Evolutionary conservation across 2,329 filamentous ascomycete genomes (phyloP).

Genomic region (Cytospora chrysosperma): DNA sequence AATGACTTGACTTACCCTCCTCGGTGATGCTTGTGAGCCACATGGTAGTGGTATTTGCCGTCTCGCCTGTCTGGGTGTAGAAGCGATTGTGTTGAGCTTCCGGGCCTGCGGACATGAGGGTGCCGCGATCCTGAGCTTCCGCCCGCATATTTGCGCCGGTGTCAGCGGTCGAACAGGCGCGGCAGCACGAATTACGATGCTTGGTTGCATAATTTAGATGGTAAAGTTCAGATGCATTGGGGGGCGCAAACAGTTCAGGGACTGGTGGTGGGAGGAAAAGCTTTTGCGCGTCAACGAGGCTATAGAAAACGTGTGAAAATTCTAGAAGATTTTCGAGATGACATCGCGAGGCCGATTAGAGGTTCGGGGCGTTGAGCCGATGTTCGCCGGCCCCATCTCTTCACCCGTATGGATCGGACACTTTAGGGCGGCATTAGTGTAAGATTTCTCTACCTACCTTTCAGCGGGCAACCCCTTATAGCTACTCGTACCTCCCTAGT

Average conservation of each 20-base stretch:
- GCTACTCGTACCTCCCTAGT: too few relatives aligned
- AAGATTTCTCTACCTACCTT: too few relatives aligned
- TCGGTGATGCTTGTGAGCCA: constrained; percentile 8
- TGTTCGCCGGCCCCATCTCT: background rate
- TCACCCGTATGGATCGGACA: too few relatives aligned
- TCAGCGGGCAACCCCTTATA: too few relatives aligned
- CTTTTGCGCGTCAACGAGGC: constrained; percentile 1
- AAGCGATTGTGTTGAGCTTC: constrained; percentile 26
- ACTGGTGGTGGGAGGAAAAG: background rate
- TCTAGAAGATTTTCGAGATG: constrained; percentile 18
- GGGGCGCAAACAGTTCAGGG: background rate
- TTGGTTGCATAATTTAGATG: constrained; percentile 34
- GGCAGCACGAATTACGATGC: constrained; percentile 35
- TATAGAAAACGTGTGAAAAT: constrained; percentile 11
- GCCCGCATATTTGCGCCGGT: constrained; percentile 34
- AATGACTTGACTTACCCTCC: constrained; percentile 17
- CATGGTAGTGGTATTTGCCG: constrained; percentile 18
- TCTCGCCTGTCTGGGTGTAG: constrained; percentile 21
- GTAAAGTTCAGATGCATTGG: constrained; percentile 14
- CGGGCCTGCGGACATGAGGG: constrained; percentile 26
- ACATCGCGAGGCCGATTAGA: constrained; percentile 11
- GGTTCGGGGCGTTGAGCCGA: background rate
- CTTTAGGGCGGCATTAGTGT: too few relatives aligned
- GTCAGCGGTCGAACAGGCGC: constrained; percentile 34
- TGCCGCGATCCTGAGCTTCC: constrained; percentile 28